A percentile compares a stretch with the other conserved stretches of the same genome.
Conservation (phyloP, 2,329 filamentous ascomycete genomes). For the Hymenoscyphus fraxineus region DNA sequence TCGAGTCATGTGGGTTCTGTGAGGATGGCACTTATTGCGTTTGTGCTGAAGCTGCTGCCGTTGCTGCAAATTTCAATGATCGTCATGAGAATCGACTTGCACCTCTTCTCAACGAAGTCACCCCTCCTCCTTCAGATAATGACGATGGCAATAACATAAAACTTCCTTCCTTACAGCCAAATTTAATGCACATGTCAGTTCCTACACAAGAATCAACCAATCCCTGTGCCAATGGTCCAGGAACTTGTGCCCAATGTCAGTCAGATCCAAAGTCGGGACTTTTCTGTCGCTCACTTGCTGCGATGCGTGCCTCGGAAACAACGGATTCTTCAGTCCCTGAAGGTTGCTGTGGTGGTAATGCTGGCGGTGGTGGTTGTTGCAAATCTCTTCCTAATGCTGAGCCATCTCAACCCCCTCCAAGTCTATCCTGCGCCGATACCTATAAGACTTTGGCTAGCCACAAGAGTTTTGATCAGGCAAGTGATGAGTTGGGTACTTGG, state of each 20-base stretch:
- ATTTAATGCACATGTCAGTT: slow-evolving; percentile 33
- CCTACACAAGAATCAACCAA: slow-evolving; percentile 20
- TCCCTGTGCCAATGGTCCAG: slow-evolving; percentile 57
- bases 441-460: slow-evolving; percentile 77
- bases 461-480: slow-evolving; percentile 69
- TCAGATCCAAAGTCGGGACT: slow-evolving; percentile 74
- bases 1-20: slow-evolving; percentile 78
- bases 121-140: slow-evolving; percentile 49
- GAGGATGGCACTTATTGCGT: slow-evolving; percentile 78
- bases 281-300: slow-evolving; percentile 78
- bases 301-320: slow-evolving; percentile 42
- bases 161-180: slow-evolving; percentile 45
- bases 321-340: slow-evolving; percentile 35
- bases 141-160: slow-evolving; percentile 58
- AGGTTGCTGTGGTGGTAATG: slow-evolving; percentile 61
- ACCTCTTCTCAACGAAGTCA: slow-evolving; percentile 46
- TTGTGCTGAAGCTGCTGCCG: slow-evolving; percentile 61
- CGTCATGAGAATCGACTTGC: slow-evolving; percentile 36
- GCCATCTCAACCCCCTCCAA: slow-evolving; percentile 37
- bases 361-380: slow-evolving; percentile 61
- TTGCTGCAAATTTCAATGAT: slow-evolving; percentile 35
- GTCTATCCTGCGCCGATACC: slow-evolving; percentile 70
- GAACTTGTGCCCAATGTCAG: slow-evolving; percentile 74
- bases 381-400: slow-evolving; percentile 36
- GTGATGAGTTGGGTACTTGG: slow-evolving; percentile 72